These are phyloP conservation scores for Colletotrichum cordylinicola DNA, from an alignment of 2,329 filamentous ascomycete genomes.

Conservation along the genomic window DNA sequence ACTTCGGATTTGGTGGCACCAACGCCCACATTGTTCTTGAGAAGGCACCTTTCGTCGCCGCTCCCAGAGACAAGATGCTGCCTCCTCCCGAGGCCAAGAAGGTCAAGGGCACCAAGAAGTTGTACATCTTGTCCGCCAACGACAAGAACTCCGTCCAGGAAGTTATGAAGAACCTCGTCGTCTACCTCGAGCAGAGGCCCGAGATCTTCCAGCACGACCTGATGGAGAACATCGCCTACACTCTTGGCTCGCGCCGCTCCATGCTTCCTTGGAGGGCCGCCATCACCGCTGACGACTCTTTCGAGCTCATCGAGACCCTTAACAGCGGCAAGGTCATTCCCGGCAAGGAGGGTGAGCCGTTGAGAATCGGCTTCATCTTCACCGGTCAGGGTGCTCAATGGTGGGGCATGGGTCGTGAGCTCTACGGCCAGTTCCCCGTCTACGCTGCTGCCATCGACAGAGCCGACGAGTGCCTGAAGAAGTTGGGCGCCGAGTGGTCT, in stretches of 20 bases:
- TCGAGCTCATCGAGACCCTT: conserved; percentile 28
- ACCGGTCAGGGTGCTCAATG: conserved; percentile 34
- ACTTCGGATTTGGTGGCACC: conserved; percentile 51
- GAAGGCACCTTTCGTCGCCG: conserved; percentile 36
- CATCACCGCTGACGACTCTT: conserved; percentile 34
- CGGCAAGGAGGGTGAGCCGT: conserved; percentile 38
- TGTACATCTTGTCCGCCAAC: conserved; percentile 49
- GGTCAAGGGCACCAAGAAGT: conserved; percentile 28
- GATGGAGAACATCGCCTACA: conserved; percentile 32
- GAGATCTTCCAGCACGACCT: conserved; percentile 48
- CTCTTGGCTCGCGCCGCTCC: conserved; percentile 15
- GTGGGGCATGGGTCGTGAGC: conserved; percentile 25
- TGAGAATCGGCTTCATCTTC: conserved; percentile 31
- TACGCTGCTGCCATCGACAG: conserved; percentile 37
- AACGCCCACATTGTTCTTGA: conserved; percentile 51
- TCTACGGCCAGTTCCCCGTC: conserved; percentile 35
- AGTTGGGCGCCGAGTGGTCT: conserved; percentile 40
- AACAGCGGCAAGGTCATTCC: conserved; percentile 40
- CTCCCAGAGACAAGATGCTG: conserved; percentile 24
- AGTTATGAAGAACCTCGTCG: conserved; percentile 35
- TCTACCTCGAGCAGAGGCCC: conserved; percentile 46
- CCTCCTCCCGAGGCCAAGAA: background rate
- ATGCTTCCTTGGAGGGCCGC: conserved; percentile 17
- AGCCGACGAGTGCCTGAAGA: conserved; percentile 36
- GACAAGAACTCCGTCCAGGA: conserved; percentile 38